Evolutionary conservation across 1,139 yeast genomes (phyloP).

Genomic region (Wickerhamiella pararugosa): DNA sequence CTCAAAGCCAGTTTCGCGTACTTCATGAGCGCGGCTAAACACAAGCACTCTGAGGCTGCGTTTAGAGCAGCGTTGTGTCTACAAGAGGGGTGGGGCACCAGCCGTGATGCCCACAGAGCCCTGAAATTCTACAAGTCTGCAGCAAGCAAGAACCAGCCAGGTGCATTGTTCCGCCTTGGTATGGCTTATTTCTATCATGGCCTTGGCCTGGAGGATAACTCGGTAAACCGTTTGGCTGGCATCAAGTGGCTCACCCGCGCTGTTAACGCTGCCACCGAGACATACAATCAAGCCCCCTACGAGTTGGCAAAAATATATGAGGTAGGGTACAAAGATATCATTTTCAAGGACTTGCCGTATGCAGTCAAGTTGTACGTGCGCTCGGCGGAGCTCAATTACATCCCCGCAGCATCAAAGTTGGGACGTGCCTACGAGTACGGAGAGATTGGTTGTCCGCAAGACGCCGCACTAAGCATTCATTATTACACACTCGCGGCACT

Average conservation of each 20-base stretch:
- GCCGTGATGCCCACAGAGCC: conserved; percentile 77
- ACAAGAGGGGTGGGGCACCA: conserved; percentile 88
- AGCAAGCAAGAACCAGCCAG: conserved; percentile 82
- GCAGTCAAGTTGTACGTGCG: conserved; percentile 77
- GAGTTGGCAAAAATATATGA: conserved; percentile 80
- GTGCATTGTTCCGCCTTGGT: conserved; percentile 89
- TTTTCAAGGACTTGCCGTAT: conserved; percentile 69
- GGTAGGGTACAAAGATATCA: conserved; percentile 72
- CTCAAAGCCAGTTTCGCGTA: conserved; percentile 58
- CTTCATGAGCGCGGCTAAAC: conserved; percentile 84
- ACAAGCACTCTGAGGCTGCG: conserved; percentile 82
- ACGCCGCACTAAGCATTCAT: conserved; percentile 74
- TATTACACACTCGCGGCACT: conserved; percentile 86
- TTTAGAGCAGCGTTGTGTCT: conserved; percentile 83
- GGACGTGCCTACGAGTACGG: conserved; percentile 84
- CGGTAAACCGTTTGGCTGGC: conserved; percentile 67
- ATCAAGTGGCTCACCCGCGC: conserved; percentile 77
- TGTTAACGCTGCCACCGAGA: conserved; percentile 65
- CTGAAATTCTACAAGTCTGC: conserved; percentile 75
- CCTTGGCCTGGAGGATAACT: conserved; percentile 62
- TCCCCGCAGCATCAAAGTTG: conserved; percentile 61
- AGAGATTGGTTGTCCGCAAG: conserved; percentile 57
- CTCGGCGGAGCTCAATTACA: conserved; percentile 80
- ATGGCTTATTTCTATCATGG: conserved; percentile 69
- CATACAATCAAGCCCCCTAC: conserved; percentile 83